Evolutionary conservation across 371 early-diverging fungal genomes (phyloP).

Genomic region (Lichtheimia ramosa): DNA sequence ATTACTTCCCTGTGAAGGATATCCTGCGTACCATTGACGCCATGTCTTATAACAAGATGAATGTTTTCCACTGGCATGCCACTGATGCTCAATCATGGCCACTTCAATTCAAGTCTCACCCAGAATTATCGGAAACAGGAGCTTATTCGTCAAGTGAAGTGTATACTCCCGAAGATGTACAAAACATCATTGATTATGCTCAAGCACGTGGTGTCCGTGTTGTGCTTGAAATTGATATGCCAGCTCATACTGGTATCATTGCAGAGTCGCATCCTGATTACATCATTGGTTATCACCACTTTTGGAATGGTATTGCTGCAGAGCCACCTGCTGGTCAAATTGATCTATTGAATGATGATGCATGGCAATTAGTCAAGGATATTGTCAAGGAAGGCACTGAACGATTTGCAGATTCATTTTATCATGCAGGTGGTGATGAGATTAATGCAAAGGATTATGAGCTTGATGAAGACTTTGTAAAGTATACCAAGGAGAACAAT

Average conservation of each 20-base stretch:
- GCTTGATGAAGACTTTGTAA: slow-evolving; percentile 17
- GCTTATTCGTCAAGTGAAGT: slow-evolving; percentile 60
- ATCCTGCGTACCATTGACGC: slow-evolving; percentile 72
- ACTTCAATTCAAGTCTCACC: slow-evolving; percentile 60
- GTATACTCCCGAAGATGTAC: slow-evolving; percentile 64
- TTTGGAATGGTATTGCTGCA: slow-evolving; percentile 56
- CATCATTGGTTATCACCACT: slow-evolving; percentile 46
- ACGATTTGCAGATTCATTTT: slow-evolving; percentile 65
- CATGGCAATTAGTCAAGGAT: slow-evolving; percentile 59
- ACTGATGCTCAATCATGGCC: slow-evolving; percentile 83
- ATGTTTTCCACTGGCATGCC: slow-evolving; percentile 84
- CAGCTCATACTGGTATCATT: slow-evolving; percentile 70
- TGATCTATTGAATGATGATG: slow-evolving; percentile 57
- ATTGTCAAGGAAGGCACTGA: slow-evolving; percentile 61
- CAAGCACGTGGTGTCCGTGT: slow-evolving; percentile 75
- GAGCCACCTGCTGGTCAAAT: slow-evolving; percentile 79
- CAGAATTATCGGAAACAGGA: slow-evolving; percentile 64
- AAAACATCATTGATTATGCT: slow-evolving; percentile 61
- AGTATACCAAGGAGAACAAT: slow-evolving; percentile 27
- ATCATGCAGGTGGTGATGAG: slow-evolving; percentile 82
- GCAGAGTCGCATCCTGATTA: slow-evolving; percentile 44
- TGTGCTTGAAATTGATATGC: slow-evolving; percentile 80
- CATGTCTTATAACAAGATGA: slow-evolving; percentile 79
- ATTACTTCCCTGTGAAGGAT: slow-evolving; percentile 66
- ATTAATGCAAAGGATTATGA: slow-evolving; percentile 70